These are phyloP conservation scores for Agapanthus africanus DNA, from an alignment of 106 monocot species.

Conservation along the genomic window DNA sequence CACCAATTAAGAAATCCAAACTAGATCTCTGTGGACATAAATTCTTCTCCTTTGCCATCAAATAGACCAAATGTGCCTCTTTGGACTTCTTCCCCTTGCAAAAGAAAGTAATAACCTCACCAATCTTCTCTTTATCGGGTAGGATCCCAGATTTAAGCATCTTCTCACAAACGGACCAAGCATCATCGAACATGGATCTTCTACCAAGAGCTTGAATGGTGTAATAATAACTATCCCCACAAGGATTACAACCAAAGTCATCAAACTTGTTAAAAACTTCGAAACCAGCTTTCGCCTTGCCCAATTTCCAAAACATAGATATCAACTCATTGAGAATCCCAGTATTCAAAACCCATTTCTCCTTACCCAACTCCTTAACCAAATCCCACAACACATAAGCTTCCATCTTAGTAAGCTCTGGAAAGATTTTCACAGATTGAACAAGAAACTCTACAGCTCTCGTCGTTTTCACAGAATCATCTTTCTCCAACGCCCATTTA, in stretches of 20 bases:
- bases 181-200: slow-evolving; percentile 36
- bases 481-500: slow-evolving; percentile 30
- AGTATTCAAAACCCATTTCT: slow-evolving; percentile 41
- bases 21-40: slow-evolving; percentile 14
- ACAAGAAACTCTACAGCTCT: slow-evolving; percentile 37
- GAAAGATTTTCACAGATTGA: slow-evolving; percentile 15
- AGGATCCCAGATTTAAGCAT: slow-evolving; percentile 62
- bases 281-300: slow-evolving; percentile 43
- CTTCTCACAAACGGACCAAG: slow-evolving; percentile 72
- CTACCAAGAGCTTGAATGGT: slow-evolving; percentile 60
- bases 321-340: slow-evolving; percentile 55
- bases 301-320: slow-evolving; percentile 41
- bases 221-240: slow-evolving; percentile 56
- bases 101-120: slow-evolving; percentile 49
- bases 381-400: slow-evolving; percentile 76
- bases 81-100: slow-evolving; percentile 57
- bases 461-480: slow-evolving; percentile 19
- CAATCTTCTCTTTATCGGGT: slow-evolving; percentile 59
- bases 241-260: slow-evolving; percentile 50
- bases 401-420: slow-evolving; percentile 33
- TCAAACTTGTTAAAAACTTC: slow-evolving; percentile 75
- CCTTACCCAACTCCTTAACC: slow-evolving; percentile 56
- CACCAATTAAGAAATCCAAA: slow-evolving; percentile 39
- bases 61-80: slow-evolving; percentile 65
- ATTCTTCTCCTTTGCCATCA: slow-evolving; percentile 54